A percentile compares a stretch with the other conserved stretches of the same genome.
phyloP scores from a whole-genome alignment of 2,329 filamentous ascomycete species.

The Colletotrichum gigasporum region DNA sequence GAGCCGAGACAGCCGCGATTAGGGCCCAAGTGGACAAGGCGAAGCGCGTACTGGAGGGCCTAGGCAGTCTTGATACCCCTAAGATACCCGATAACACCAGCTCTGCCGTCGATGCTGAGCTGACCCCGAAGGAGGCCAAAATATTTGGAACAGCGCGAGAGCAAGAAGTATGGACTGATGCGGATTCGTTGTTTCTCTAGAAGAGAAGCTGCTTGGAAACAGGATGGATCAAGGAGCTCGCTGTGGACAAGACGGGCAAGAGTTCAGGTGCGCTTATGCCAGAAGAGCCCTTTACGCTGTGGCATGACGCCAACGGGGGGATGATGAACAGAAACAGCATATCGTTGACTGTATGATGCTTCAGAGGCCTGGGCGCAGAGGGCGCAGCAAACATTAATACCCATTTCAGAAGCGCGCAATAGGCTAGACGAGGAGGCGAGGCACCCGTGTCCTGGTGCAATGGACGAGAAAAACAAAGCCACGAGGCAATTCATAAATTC shows the following conservation, averaged over 20 bases:
- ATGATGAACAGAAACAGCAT: too few relatives aligned
- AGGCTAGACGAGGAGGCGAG: too few relatives aligned
- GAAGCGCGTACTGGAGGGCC: conserved; percentile 74
- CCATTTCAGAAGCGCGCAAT: background rate
- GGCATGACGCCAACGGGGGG: too few relatives aligned
- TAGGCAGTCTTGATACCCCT: conserved; percentile 62
- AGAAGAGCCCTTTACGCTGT: too few relatives aligned
- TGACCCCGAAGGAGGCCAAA: conserved; percentile 10
- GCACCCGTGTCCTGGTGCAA: too few relatives aligned
- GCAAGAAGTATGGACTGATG: conserved; percentile 50
- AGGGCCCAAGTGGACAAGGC: conserved; percentile 76
- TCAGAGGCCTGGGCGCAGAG: too few relatives aligned
- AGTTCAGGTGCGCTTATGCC: too few relatives aligned
- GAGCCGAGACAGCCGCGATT: conserved; percentile 77
- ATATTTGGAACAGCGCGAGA: conserved; percentile 1
- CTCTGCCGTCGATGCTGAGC: background rate
- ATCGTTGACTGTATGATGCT: too few relatives aligned
- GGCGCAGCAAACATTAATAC: conserved; percentile 1
- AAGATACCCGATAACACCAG: background rate
- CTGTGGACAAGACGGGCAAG: too few relatives aligned
- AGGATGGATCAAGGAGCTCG: too few relatives aligned
- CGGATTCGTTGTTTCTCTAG: conserved; percentile 52
- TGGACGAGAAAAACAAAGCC: background rate
- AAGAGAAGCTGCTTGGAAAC: too few relatives aligned
- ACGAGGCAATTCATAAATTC: background rate